phyloP scores from a whole-genome alignment of 106 monocot species.

The Narthecium ossifragum region DNA sequence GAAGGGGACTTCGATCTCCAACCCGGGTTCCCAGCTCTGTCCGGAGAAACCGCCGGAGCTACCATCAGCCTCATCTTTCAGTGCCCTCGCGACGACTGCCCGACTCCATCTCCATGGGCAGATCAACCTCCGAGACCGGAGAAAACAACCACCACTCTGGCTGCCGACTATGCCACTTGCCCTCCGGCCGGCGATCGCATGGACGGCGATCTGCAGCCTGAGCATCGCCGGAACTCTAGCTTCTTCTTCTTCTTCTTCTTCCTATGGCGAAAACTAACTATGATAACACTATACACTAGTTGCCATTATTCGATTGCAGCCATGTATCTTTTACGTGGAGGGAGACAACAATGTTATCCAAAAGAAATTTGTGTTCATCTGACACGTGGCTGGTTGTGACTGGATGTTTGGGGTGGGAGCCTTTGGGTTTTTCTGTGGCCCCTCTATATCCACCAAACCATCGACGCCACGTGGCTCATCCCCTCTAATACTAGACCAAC shows the following conservation, averaged over 20 bases:
- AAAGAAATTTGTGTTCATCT: no score
- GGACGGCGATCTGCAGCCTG: slow-evolving; percentile 23
- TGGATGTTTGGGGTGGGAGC: no score
- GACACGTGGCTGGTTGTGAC: no score
- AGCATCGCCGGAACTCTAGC: no score
- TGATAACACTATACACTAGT: not conserved
- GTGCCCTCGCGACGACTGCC: slow-evolving; percentile 21
- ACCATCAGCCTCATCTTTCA: slow-evolving; percentile 62
- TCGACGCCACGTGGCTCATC: not conserved
- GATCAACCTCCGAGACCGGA: slow-evolving; percentile 10
- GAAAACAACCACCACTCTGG: not conserved
- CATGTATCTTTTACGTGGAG: slow-evolving; percentile 50
- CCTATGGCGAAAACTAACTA: no score
- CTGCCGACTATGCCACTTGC: not conserved
- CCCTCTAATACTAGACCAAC: no score
- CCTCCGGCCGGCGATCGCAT: slow-evolving; percentile 10
- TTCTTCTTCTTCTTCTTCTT: no score
- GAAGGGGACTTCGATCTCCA: slow-evolving; percentile 84
- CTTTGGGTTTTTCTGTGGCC: no score
- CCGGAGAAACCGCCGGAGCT: slow-evolving; percentile 52
- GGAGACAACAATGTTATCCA: no score
- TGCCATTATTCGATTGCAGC: slow-evolving; percentile 19
- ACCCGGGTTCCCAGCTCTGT: slow-evolving; percentile 67
- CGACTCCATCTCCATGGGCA: slow-evolving; percentile 9
- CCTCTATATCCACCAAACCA: no score